These are phyloP conservation scores for Lachnellula hyalina DNA, from an alignment of 2,329 filamentous ascomycete genomes.

Conservation along the genomic window DNA sequence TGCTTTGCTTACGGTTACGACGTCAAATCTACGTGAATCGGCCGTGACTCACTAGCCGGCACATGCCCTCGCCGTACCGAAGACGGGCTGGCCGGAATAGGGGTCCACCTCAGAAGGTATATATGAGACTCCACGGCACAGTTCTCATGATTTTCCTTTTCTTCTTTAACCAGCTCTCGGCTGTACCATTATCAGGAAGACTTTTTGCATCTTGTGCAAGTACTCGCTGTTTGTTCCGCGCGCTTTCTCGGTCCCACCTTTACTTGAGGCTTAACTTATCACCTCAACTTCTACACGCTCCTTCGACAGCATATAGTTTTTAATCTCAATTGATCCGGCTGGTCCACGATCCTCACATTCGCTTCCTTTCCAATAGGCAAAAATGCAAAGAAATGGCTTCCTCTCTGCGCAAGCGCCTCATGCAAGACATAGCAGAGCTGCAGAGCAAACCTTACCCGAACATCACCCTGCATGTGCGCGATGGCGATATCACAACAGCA, in stretches of 20 bases:
- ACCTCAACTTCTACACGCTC: not conserved
- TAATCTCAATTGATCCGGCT: not conserved
- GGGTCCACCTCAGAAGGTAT: not conserved
- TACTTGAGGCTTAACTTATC: not conserved
- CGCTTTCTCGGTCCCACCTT: not conserved
- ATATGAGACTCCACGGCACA: not conserved
- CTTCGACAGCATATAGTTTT: not conserved
- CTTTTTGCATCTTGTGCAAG: not conserved
- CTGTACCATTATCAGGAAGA: not conserved
- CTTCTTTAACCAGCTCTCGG: not conserved
- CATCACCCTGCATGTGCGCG: slow-evolving; percentile 36
- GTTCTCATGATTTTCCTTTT: not conserved
- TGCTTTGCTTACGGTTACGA: too few species aligned
- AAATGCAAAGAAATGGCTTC: too few species aligned
- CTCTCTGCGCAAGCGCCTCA: slow-evolving; percentile 27
- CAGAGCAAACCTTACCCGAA: slow-evolving; percentile 42
- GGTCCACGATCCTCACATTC: not conserved
- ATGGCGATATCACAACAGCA: slow-evolving; percentile 33
- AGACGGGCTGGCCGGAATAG: not conserved
- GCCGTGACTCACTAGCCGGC: not conserved
- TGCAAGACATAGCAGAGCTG: slow-evolving; percentile 43
- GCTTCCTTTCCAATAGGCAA: too few species aligned
- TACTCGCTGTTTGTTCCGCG: not conserved
- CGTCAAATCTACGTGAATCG: too few species aligned
- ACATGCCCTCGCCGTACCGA: not conserved